Conservation (phyloP, 495 filamentous ascomycete genomes). For the Tuber indicum region DNA sequence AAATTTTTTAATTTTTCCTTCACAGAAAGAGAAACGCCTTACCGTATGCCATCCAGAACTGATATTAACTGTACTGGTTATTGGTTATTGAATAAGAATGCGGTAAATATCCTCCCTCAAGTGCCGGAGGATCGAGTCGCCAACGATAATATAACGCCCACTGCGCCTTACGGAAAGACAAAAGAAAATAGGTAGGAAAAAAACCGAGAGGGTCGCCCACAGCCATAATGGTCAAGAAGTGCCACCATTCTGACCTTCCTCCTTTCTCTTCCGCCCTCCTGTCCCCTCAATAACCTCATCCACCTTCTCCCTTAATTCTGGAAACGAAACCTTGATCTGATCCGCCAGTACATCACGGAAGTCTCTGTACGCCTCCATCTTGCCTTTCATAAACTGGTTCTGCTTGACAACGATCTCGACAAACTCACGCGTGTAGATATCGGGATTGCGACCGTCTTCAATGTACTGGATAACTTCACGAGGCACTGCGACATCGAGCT, state of each 20-base stretch:
- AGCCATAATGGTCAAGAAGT: neutral
- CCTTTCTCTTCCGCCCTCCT: slow-evolving; percentile 39
- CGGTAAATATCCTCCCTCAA: neutral
- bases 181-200: no score
- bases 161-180: neutral
- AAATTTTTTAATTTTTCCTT: neutral
- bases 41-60: neutral
- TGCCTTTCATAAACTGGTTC: slow-evolving; percentile 81
- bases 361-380: slow-evolving; percentile 66
- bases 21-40: neutral
- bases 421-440: slow-evolving; percentile 97
- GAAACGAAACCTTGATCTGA: slow-evolving; percentile 72
- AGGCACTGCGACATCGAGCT: slow-evolving; percentile 52
- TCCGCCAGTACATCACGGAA: slow-evolving; percentile 77
- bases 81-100: neutral
- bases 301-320: slow-evolving; percentile 67
- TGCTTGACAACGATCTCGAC: slow-evolving; percentile 78
- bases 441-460: slow-evolving; percentile 85
- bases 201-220: neutral
- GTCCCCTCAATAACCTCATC: slow-evolving; percentile 53
- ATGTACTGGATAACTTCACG: slow-evolving; percentile 92
- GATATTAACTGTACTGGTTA: neutral
- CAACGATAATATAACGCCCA: neutral
- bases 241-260: slow-evolving; percentile 22
- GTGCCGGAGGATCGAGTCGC: neutral